Evolutionary conservation across 164 flowering plant species (phyloP), one percentile per base, ranked within the genome.

Genomic region (Brasenia schreberi): DNA sequence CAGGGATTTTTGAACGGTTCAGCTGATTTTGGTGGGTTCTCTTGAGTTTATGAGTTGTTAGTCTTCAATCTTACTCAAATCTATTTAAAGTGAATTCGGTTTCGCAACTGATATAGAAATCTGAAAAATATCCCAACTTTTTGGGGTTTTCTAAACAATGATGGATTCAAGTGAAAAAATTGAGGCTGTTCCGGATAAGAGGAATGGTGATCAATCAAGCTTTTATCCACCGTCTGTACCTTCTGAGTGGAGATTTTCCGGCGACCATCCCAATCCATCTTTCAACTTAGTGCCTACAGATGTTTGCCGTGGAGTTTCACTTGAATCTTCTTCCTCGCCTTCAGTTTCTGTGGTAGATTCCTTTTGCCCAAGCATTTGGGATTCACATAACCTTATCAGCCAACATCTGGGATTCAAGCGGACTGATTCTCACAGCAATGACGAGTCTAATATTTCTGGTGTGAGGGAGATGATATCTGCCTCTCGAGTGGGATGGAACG

Each of bases 331-430:
- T 76, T 70, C 88, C 33, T 78, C 81, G 67, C 77, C 89, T 45
- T 78, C 89, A 67, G 80, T 82, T 76, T 70, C 92, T 42, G 70
- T 87, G 87, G 77, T 72, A 10, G 85, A 81, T 17, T 80, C 90
- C 5, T 85, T 77, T 69, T 73, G 82, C 65, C 78, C 81, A 64
- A 53, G 67, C 73, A 39, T 85, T 64, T 65, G 86, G 79, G 72
- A 79, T 64, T 85, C 80, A 12, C 77, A 84, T 9, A 72, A 23
- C 75, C 19, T 6, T 7, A 61, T 61, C 10, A 64, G 82, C 43
- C 81, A 80, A 49, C 71, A 45, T 72, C 71, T 85, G 67, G 84
- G 82, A 18, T 84, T 76, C 70, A 44, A 68, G 19, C 85, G 77
- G 62, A 74, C 68, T 56, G 77, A 75, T 71, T 73, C 69, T 4